phyloP scores from a whole-genome alignment of 108 stramenopile genomes.

The Fistulifera pelliculosa region DNA sequence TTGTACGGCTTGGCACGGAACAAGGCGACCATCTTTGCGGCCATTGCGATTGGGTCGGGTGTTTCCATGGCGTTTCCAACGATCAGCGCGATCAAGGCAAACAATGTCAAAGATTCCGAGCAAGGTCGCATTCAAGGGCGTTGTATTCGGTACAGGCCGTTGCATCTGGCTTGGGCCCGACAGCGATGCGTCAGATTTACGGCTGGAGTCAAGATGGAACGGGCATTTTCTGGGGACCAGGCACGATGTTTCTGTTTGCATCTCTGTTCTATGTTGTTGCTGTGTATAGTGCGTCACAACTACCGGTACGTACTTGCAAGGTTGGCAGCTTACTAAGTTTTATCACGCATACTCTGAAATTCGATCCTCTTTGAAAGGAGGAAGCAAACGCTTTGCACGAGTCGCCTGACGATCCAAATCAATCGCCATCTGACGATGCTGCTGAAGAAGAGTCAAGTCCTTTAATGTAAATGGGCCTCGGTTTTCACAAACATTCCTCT shows the following conservation, averaged over 20 bases:
- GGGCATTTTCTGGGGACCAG: constrained; percentile 30
- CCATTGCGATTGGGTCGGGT: constrained; percentile 38
- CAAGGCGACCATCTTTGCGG: constrained; percentile 54
- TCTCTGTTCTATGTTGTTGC: constrained; percentile 56
- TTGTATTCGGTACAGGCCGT: constrained; percentile 67
- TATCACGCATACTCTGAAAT: too few species aligned
- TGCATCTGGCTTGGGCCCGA: constrained; percentile 66
- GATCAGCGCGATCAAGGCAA: constrained; percentile 77
- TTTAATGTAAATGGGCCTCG: too few species aligned
- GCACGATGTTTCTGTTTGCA: constrained; percentile 74
- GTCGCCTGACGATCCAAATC: too few species aligned
- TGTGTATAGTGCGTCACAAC: constrained; percentile 33
- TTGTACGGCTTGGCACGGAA: constrained; percentile 57
- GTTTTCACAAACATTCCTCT: too few species aligned
- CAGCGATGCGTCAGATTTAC: constrained; percentile 48
- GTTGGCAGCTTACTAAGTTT: too few species aligned
- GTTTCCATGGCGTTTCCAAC: constrained; percentile 73
- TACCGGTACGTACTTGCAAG: constrained; percentile 21
- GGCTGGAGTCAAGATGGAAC: constrained; percentile 34
- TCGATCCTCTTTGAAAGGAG: too few species aligned
- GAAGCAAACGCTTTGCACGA: too few species aligned
- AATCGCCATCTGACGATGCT: too few species aligned
- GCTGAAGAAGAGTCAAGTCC: too few species aligned
- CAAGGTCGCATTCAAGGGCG: constrained; percentile 86
- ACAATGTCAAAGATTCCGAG: constrained; percentile 66